Evolutionary conservation across 371 early-diverging fungal genomes (phyloP), one percentile per base, ranked within the genome.

Genomic region (Lichtheimia corymbifera): DNA sequence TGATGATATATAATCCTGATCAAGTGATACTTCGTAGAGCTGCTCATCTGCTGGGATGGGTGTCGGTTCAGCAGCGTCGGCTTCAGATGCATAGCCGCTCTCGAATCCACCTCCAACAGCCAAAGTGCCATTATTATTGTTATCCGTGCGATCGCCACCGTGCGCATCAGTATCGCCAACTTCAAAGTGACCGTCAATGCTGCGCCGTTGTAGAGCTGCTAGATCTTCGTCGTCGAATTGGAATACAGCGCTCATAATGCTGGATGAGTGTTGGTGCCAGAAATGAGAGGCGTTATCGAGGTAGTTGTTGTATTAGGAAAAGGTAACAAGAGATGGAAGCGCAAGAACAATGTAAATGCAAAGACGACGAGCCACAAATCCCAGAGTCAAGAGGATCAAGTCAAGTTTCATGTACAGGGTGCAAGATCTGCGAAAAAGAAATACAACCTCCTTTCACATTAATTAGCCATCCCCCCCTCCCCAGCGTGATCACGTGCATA

Each of bases 241-340:
- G 41, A 80, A 80, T 41, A 80, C 73, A 3, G 73, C 71, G 60
- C 73, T 80, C 80, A 79, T 79, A 27, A 17, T 43, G 43, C n/a
- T 18, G 22, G n/a, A 25, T n/a, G 35, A 41, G 52, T 12, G 42
- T 40, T 50, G 28, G 25, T 44, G 30, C 13, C 43, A 27, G 27
- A 30, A 13, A 25, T 7, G 47, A 54, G 22, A 55, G 20, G 49
- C 11, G 35, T 35, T 35, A 35, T 35, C 35, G 11, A 4, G 9
- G 35, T 28, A 28, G 35, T 35, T 9, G 56, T 40, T 56, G 25
- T 9, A 25, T 17, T 15, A 50, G 18, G 49, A 22, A 51, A 49
- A 47, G 28, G 40, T 15, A 41, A 41, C 27, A 43, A 47, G 35
- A 35, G 17, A 18, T 17, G 47, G 47, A 47, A 7, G 47, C 47